A percentile compares a stretch with the other conserved stretches of the same genome.
Conservation (phyloP, 129 eudicot species). For the Chrysanthemum seticuspe region DNA sequence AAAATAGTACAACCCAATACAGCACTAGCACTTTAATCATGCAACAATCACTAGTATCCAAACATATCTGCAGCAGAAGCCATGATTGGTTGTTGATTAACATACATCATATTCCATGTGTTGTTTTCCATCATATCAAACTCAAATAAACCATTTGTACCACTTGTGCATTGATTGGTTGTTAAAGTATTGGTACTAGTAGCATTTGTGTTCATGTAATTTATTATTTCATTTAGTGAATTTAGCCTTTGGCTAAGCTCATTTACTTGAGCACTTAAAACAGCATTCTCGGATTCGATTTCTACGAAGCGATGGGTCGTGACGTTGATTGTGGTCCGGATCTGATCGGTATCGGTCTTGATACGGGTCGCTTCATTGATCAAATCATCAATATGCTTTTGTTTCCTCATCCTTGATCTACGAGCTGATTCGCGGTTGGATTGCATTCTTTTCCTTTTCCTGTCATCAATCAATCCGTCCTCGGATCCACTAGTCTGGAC, state of each 20-base stretch:
- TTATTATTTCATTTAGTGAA: conserved; percentile 63
- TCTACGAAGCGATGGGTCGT: conserved; percentile 46
- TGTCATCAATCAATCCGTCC: conserved; percentile 49
- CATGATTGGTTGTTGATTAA: conserved; percentile 73
- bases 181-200: conserved; percentile 11
- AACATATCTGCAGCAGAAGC: conserved; percentile 67
- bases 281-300: conserved; percentile 75
- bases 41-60: conserved; percentile 35
- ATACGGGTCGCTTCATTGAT: conserved; percentile 42
- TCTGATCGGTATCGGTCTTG: conserved; percentile 54
- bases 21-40: background rate
- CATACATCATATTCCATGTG: conserved; percentile 62
- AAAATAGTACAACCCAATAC: conserved; percentile 20
- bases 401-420: conserved; percentile 79
- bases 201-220: conserved; percentile 38
- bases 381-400: conserved; percentile 67
- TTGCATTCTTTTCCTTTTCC: conserved; percentile 83
- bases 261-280: conserved; percentile 71
- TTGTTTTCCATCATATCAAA: conserved; percentile 35
- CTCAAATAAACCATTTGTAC: conserved; percentile 33
- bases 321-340: conserved; percentile 36
- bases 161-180: conserved; percentile 15
- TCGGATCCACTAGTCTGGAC: conserved; percentile 56
- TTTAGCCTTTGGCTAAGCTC: conserved; percentile 71
- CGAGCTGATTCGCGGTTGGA: conserved; percentile 93